These are phyloP conservation scores for Miscanthus lutarioriparius DNA, from an alignment of 176 grass and related monocot genomes.

Conservation along the genomic window DNA sequence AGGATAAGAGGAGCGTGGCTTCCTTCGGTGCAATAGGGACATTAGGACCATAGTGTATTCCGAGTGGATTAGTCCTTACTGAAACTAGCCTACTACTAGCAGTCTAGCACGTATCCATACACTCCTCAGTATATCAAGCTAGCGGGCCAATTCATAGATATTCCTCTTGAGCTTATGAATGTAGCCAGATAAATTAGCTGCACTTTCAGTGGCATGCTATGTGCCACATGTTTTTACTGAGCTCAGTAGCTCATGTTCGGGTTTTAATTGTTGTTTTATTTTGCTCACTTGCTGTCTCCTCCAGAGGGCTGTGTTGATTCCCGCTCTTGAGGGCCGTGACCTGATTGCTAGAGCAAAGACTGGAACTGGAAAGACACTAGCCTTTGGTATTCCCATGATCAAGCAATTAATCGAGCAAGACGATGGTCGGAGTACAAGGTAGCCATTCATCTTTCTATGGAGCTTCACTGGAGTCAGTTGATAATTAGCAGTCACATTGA, in stretches of 20 bases:
- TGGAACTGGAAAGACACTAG: slow-evolving; percentile 93
- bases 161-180: background rate
- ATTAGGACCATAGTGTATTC: background rate
- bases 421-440: slow-evolving; percentile 50
- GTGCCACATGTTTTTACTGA: background rate
- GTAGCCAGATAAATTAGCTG: slow-evolving; percentile 6
- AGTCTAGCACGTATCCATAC: background rate
- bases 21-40: background rate
- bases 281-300: slow-evolving; percentile 34
- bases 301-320: slow-evolving; percentile 90
- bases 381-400: slow-evolving; percentile 97
- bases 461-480: slow-evolving; percentile 22
- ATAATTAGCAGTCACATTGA: slow-evolving; percentile 13
- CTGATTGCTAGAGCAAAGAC: slow-evolving; percentile 97
- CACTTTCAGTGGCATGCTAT: background rate
- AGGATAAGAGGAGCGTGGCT: background rate
- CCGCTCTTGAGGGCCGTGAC: slow-evolving; percentile 86
- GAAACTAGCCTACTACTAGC: background rate
- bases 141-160: background rate
- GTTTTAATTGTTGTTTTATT: background rate
- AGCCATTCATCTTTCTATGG: slow-evolving; percentile 6
- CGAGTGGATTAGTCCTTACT: background rate
- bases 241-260: background rate
- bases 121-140: background rate
- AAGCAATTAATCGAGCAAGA: slow-evolving; percentile 81